A percentile compares a stretch with the other conserved stretches of the same genome.
Conservation (phyloP, 306 rosid genomes). For the Lathyrus aphaca region DNA sequence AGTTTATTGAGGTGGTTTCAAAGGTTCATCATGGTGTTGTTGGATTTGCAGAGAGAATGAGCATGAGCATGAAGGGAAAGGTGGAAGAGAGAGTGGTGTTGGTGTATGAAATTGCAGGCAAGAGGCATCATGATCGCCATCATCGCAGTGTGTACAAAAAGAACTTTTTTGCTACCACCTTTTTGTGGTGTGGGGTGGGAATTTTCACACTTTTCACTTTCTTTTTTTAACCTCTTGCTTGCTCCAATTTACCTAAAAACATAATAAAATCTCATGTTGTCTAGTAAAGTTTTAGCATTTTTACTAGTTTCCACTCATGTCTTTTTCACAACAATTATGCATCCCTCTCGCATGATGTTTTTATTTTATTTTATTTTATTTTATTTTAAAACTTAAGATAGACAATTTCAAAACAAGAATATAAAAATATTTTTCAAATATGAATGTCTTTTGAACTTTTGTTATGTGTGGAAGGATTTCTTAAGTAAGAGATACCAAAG, state of each 20-base stretch:
- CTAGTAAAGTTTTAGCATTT: slow-evolving; percentile 36
- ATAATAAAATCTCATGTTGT: slow-evolving; percentile 21
- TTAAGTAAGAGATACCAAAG: too few relatives aligned
- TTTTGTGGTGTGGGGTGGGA: slow-evolving; percentile 50
- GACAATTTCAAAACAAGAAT: too few relatives aligned
- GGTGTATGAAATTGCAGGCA: slow-evolving; percentile 71
- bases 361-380: too few relatives aligned
- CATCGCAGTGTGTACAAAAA: slow-evolving; percentile 94
- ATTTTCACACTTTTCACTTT: slow-evolving; percentile 42
- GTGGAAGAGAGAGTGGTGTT: slow-evolving; percentile 28
- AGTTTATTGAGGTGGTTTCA: neutral
- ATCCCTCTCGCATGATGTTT: neutral
- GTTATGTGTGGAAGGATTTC: too few relatives aligned
- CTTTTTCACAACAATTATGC: slow-evolving; percentile 21
- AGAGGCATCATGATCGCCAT: slow-evolving; percentile 78
- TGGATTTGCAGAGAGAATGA: slow-evolving; percentile 25
- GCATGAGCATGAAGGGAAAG: slow-evolving; percentile 35
- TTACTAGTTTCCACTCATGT: slow-evolving; percentile 10
- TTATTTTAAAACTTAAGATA: too few relatives aligned
- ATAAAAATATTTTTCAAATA: too few relatives aligned
- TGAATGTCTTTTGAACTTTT: too few relatives aligned
- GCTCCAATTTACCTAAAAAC: slow-evolving; percentile 36
- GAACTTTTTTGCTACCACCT: slow-evolving; percentile 88
- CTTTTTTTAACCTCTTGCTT: slow-evolving; percentile 15
- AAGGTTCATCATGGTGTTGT: slow-evolving; percentile 14